Conservation (phyloP, 164 flowering plant genomes). For the Vitis rotundifolia region DNA sequence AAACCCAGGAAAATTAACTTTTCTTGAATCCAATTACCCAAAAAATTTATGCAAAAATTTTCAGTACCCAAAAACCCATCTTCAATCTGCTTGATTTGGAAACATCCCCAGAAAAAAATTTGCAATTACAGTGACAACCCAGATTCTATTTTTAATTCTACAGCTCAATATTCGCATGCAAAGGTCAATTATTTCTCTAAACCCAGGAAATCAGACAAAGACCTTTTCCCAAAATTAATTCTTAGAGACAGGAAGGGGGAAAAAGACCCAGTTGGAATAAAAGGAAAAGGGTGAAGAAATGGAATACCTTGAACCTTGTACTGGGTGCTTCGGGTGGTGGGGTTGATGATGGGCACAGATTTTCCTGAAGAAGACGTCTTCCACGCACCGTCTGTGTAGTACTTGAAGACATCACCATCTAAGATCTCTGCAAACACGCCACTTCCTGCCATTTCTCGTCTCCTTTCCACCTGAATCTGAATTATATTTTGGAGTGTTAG, state of each 20-base stretch:
- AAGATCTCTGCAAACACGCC: slow-evolving; percentile 81
- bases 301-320: slow-evolving; percentile 91
- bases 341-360: slow-evolving; percentile 83
- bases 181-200: too few species aligned
- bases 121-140: too few species aligned
- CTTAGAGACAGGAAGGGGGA: neutral
- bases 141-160: too few species aligned
- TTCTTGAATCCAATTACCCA: too few species aligned
- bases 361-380: slow-evolving; percentile 81
- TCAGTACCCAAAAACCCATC: neutral
- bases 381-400: slow-evolving; percentile 94
- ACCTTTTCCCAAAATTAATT: too few species aligned
- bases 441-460: slow-evolving; percentile 56
- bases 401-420: slow-evolving; percentile 86
- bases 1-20: neutral
- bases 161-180: too few species aligned
- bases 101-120: too few species aligned
- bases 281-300: neutral
- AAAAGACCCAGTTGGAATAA: neutral
- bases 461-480: too few species aligned
- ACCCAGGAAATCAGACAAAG: too few species aligned
- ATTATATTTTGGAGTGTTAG: too few species aligned
- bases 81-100: too few species aligned
- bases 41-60: too few species aligned
- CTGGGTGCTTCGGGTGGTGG: slow-evolving; percentile 82